A percentile compares a stretch with the other conserved stretches of the same genome.
Conservation (phyloP, 257 asterid species). For the Solanum chiquidenum region DNA sequence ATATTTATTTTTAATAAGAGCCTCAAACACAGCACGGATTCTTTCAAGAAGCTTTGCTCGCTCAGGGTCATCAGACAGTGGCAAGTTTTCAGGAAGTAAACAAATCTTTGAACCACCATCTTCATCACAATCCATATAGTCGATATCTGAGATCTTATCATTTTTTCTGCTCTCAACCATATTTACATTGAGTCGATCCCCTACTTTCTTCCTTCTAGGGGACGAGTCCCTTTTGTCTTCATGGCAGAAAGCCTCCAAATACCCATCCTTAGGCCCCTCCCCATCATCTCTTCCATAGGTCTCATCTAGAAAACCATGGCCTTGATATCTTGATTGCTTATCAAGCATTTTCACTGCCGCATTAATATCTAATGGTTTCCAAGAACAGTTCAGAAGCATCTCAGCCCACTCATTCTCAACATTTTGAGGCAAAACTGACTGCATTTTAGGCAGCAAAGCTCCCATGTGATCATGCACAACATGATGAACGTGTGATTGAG, state of each 20-base stretch:
- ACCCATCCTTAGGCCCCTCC: slow-evolving; percentile 52
- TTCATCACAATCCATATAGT: slow-evolving; percentile 82
- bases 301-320: slow-evolving; percentile 33
- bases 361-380: slow-evolving; percentile 76
- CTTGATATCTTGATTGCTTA: slow-evolving; percentile 34
- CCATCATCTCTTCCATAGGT: slow-evolving; percentile 26
- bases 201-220: slow-evolving; percentile 32
- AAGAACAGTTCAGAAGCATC: slow-evolving; percentile 65
- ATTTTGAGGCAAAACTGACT: slow-evolving; percentile 54
- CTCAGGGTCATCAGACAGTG: slow-evolving; percentile 76
- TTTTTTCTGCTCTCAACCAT: slow-evolving; percentile 36
- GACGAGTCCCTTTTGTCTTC: slow-evolving; percentile 59
- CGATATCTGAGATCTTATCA: slow-evolving; percentile 41
- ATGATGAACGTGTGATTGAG: slow-evolving; percentile 44
- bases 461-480: slow-evolving; percentile 57
- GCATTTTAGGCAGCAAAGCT: slow-evolving; percentile 61
- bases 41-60: slow-evolving; percentile 74
- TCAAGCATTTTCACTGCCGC: slow-evolving; percentile 41
- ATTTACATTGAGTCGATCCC: slow-evolving; percentile 27
- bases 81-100: slow-evolving; percentile 52
- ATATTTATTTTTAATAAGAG: slow-evolving; percentile 58
- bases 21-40: slow-evolving; percentile 51
- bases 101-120: slow-evolving; percentile 41
- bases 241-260: slow-evolving; percentile 47
- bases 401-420: slow-evolving; percentile 81